A percentile compares a stretch with the other conserved stretches of the same genome.
Evolutionary conservation across 495 filamentous ascomycete species (phyloP).

Genomic region (Penicillium antarcticum): DNA sequence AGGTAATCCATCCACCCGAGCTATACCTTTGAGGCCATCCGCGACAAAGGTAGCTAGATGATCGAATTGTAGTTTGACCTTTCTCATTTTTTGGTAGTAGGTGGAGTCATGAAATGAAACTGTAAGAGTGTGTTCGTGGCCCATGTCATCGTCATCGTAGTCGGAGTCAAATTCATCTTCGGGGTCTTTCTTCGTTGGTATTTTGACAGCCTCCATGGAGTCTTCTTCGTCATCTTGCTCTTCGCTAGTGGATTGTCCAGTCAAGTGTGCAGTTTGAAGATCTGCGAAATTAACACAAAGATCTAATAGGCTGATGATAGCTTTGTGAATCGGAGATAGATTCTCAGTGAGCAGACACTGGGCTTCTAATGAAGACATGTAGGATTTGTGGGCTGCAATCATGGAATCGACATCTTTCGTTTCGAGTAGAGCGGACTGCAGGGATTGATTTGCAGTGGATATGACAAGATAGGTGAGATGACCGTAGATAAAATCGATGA

Average conservation of each 20-base stretch:
- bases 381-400: conserved; percentile 64
- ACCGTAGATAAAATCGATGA: conserved; percentile 66
- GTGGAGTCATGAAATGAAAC: conserved; percentile 27
- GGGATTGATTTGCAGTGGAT: conserved; percentile 46
- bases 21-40: conserved; percentile 43
- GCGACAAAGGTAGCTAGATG: conserved; percentile 39
- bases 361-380: conserved; percentile 56
- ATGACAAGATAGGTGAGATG: conserved; percentile 75
- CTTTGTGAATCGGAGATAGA: conserved; percentile 60
- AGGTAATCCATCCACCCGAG: conserved; percentile 42
- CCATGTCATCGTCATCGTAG: conserved; percentile 20
- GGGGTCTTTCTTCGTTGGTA: not conserved
- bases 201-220: not conserved
- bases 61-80: conserved; percentile 37
- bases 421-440: conserved; percentile 51
- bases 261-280: conserved; percentile 30
- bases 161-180: conserved; percentile 17
- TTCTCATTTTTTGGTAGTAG: conserved; percentile 27
- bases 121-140: conserved; percentile 24
- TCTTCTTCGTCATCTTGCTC: conserved; percentile 1
- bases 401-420: conserved; percentile 80
- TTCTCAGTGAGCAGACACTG: conserved; percentile 65
- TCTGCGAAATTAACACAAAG: conserved; percentile 51
- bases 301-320: conserved; percentile 63
- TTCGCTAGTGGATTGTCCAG: not conserved